Conservation (phyloP, 164 flowering plant species). For the Echeveria elegans region DNA sequence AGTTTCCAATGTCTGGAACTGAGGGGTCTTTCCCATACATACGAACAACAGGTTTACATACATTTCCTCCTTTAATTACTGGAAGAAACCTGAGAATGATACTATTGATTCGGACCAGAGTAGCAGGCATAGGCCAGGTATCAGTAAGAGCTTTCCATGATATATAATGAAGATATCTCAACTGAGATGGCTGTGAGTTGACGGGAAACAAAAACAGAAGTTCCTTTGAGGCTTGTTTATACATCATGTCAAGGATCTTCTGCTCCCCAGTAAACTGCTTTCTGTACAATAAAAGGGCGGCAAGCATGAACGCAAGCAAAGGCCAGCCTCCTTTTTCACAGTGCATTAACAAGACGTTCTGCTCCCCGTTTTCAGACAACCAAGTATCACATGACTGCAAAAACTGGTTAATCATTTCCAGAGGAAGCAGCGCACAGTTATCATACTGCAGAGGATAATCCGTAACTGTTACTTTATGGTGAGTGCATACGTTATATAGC, state of each 20-base stretch:
- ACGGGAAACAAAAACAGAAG: conserved; percentile 72
- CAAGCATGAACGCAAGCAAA: conserved; percentile 91
- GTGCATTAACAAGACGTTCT: conserved; percentile 87
- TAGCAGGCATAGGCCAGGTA: conserved; percentile 76
- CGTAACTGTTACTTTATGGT: conserved; percentile 90
- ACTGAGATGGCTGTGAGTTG: conserved; percentile 84
- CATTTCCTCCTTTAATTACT: conserved; percentile 45
- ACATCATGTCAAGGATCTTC: conserved; percentile 90
- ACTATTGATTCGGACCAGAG: conserved; percentile 60
- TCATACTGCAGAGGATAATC: conserved; percentile 88
- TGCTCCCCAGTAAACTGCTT: conserved; percentile 87
- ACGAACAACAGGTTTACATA: conserved; percentile 79
- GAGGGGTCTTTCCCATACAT: conserved; percentile 78
- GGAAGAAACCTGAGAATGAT: conserved; percentile 68
- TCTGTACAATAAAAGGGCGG: conserved; percentile 70
- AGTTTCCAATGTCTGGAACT: conserved; percentile 37
- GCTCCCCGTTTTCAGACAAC: conserved; percentile 83
- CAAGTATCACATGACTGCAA: conserved; percentile 86
- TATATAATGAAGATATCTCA: conserved; percentile 90
- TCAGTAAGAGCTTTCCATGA: conserved; percentile 59
- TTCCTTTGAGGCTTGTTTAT: conserved; percentile 92
- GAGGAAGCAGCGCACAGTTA: conserved; percentile 70
- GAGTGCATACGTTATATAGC: conserved; percentile 62
- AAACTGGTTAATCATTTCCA: conserved; percentile 89
- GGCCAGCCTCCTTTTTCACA: conserved; percentile 99